These are phyloP conservation scores for Gossypium turneri DNA, from an alignment of 345 rosid genomes.

Conservation along the genomic window DNA sequence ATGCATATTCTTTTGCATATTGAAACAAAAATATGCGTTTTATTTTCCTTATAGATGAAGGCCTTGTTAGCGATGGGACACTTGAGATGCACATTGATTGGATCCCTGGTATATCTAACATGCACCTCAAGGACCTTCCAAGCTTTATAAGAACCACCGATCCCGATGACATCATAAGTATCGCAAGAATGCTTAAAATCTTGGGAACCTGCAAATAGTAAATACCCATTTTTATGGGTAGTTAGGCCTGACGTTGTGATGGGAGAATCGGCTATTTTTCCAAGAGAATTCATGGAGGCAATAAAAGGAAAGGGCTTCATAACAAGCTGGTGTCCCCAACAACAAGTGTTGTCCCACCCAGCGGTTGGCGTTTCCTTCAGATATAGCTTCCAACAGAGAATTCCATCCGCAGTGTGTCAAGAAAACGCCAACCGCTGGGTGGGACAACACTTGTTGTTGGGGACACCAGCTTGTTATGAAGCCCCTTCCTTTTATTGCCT, in stretches of 20 bases:
- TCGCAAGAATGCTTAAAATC: too few relatives aligned
- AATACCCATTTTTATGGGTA: too few relatives aligned
- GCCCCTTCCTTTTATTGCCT: constrained; percentile 17
- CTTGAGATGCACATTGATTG: constrained; percentile 31
- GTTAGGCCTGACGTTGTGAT: too few relatives aligned
- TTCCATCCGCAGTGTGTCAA: constrained; percentile 40
- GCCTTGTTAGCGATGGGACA: constrained; percentile 22
- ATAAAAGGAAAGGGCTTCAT: too few relatives aligned
- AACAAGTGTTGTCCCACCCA: constrained; percentile 23
- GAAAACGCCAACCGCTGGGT: constrained; percentile 27
- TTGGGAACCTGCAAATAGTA: too few relatives aligned
- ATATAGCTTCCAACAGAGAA: constrained; percentile 18
- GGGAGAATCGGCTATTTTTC: too few relatives aligned
- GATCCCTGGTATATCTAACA: constrained; percentile 36
- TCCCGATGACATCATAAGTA: too few relatives aligned
- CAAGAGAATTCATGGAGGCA: too few relatives aligned
- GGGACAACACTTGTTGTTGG: constrained; percentile 25
- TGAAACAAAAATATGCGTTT: too few relatives aligned
- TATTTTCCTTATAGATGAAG: background rate
- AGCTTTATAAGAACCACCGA: too few relatives aligned
- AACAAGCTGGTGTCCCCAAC: constrained; percentile 31
- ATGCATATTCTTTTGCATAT: too few relatives aligned
- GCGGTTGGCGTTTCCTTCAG: constrained; percentile 19
- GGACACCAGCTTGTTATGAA: constrained; percentile 25
- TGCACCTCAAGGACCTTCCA: constrained; percentile 13